Evolutionary conservation across 768 basidiomycete species (phyloP), one percentile per base, ranked within the genome.

Genomic region (Solioccasus polychromus): DNA sequence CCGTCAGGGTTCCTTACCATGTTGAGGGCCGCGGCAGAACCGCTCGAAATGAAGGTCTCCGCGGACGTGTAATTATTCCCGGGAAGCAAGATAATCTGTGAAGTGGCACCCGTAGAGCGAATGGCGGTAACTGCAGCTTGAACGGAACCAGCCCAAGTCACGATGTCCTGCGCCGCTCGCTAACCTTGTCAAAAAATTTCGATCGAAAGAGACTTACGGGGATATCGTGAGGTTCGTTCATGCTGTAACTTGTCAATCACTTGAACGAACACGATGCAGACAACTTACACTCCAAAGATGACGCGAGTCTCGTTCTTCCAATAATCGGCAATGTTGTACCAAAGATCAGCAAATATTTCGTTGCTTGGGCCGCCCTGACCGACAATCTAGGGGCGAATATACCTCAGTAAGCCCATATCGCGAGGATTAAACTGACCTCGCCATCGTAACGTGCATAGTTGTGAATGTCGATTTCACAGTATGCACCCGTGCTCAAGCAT

Each of bases 201-300:
- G 14, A 2, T 34, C 9, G 23, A 15, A 43, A 26, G 29, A n/a
- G 12, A 48, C 61, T 37, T 20, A 53, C 59, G 8, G 76, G 75
- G 5, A 79, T 58, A 55, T 82, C 77, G 50, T 83, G 80, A 5
- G 81, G 80, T 51, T 83, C 81, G 50, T 83, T 83, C 79, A 82
- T 80, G 22, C 76, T 78, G 22, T 12, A 4, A 35, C 31, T 28
- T 34, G 22, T 49, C 11, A 51, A 25, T 24, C 8, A 30, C 26
- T 25, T 18, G 20, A 39, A 40, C 10, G 9, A 17, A 25, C 5
- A 0, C 3, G 28, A 24, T 25, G 8, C 4, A 10, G 23, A 17
- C 4, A 6, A 65, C 74, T 43, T 51, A 77, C 77, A 78, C 47
- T 44, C 75, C 77, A 35, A 79, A 79, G 17, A 78, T 66, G 32